A percentile compares a stretch with the other conserved stretches of the same genome.
Conservation (phyloP, 2,329 filamentous ascomycete species). For the Monosporascus sp. region DNA sequence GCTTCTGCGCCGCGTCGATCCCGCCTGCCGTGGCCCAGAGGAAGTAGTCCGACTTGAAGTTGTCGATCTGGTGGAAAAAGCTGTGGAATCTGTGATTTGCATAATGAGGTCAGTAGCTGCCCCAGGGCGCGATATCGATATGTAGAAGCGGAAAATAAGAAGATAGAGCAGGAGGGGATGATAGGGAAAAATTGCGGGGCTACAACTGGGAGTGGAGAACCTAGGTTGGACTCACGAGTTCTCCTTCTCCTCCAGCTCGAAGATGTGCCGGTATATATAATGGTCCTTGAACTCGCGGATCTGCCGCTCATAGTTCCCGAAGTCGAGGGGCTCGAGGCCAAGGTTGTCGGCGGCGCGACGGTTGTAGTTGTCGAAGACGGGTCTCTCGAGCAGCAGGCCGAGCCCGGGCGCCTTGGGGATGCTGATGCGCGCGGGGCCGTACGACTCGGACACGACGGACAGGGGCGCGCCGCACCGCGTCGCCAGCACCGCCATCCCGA, state of each 20-base stretch:
- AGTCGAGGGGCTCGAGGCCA: slow-evolving; percentile 67
- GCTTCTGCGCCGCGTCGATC: slow-evolving; percentile 52
- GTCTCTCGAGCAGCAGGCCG: slow-evolving; percentile 81
- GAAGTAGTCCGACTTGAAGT: slow-evolving; percentile 67
- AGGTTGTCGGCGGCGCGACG: slow-evolving; percentile 59
- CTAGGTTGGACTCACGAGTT: slow-evolving; percentile 62
- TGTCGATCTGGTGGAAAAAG: slow-evolving; percentile 76
- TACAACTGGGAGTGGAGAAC: slow-evolving; percentile 1
- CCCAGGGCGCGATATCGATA: too few relatives aligned
- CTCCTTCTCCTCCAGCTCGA: slow-evolving; percentile 79
- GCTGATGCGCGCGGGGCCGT: slow-evolving; percentile 66
- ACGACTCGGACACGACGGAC: slow-evolving; percentile 67
- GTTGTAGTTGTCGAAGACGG: slow-evolving; percentile 90
- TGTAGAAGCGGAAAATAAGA: too few relatives aligned
- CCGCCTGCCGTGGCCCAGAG: slow-evolving; percentile 69
- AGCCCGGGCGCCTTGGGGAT: slow-evolving; percentile 93
- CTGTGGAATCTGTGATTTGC: slow-evolving; percentile 56
- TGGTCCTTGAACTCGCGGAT: slow-evolving; percentile 86
- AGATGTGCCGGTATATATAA: slow-evolving; percentile 90
- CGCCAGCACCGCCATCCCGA: slow-evolving; percentile 81
- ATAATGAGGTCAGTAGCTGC: not conserved
- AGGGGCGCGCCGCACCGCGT: slow-evolving; percentile 78
- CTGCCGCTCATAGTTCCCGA: slow-evolving; percentile 68
- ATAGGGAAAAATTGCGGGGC: slow-evolving; percentile 1
- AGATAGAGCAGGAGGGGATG: too few relatives aligned